Evolutionary conservation across 2,329 filamentous ascomycete genomes (phyloP), one percentile per base, ranked within the genome.

Genomic region (Didymella keratinophila): DNA sequence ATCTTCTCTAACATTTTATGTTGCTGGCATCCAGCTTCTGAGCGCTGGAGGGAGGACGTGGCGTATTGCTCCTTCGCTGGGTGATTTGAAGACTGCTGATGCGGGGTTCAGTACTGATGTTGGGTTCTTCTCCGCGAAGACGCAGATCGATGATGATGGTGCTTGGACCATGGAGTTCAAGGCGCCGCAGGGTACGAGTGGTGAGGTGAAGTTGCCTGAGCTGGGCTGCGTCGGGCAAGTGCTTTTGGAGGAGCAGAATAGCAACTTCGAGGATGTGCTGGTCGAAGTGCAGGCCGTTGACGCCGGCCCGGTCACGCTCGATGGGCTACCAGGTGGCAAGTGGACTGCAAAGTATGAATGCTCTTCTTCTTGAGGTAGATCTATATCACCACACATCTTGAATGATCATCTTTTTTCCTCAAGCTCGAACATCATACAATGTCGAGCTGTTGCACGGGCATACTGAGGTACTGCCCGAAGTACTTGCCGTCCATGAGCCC

Each of bases 11-110:
- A 81, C 78, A 2, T 71, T 75, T 62, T 76, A 78, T 54, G 71
- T 77, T 1, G 80, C 79, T 0, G 80, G 78, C 0, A 62, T 83
- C 25, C 76, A 77, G 52, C 62, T 80, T 7, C 64, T 73, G 2
- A 77, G 68, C 4, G 69, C 75, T 0, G 75, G 71, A 5, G 78
- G 78, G 1, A 65, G 58, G 47, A 75, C 66, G 2, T 81, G 78
- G 78, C 52, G 62, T 1, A 70, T 79, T 53, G 70, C 69, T 2
- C 79, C 79, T 6, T 64, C 66, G 12, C 67, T 77, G 2, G 78
- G 76, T 0, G 71, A 77, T 47, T 53, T 80, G 55, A 74, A 68
- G 47, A 53, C 57, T 49, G 73, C 73, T 4, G 71, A 78, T 48
- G 77, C 77, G 4, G 78, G 78, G 0, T 80, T 78, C 51, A 63